Percentiles rank a stretch among this genome's conserved stretches.
phyloP scores from a whole-genome alignment of 2,329 filamentous ascomycete species.

The Penicillium sp. region DNA sequence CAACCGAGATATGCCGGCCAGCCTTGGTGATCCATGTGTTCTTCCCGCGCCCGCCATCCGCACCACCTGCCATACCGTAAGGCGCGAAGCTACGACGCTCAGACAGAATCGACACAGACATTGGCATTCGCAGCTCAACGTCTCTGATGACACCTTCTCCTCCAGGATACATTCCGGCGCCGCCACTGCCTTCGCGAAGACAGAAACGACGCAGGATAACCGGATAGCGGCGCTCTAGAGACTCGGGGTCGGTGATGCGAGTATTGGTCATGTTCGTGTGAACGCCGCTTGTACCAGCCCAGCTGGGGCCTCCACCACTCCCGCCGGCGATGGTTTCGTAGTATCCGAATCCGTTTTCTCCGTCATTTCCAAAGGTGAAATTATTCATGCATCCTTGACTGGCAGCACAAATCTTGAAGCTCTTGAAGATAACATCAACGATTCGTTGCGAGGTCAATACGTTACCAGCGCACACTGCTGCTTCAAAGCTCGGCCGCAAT shows the following conservation, averaged over 20 bases:
- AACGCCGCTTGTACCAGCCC: constrained; percentile 72
- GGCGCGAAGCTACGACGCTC: constrained; percentile 72
- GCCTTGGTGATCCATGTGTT: constrained; percentile 71
- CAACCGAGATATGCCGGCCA: constrained; percentile 7
- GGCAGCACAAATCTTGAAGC: constrained; percentile 73
- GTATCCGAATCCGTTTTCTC: constrained; percentile 62
- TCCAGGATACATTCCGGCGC: constrained; percentile 64
- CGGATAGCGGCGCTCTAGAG: constrained; percentile 75
- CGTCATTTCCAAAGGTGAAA: constrained; percentile 15
- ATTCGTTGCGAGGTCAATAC: constrained; percentile 74
- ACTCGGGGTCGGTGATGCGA: constrained; percentile 75
- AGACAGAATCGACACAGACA: constrained; percentile 73
- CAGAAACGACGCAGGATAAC: constrained; percentile 71
- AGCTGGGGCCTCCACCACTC: constrained; percentile 68
- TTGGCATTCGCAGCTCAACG: constrained; percentile 75
- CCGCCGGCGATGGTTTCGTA: constrained; percentile 82
- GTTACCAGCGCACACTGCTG: constrained; percentile 76
- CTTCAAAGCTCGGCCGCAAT: constrained; percentile 68
- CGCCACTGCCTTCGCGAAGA: constrained; percentile 63
- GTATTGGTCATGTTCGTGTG: constrained; percentile 86
- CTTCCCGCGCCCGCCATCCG: constrained; percentile 71
- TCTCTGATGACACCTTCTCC: constrained; percentile 76
- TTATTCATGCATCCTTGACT: constrained; percentile 71
- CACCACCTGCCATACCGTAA: constrained; percentile 78
- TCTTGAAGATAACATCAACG: constrained; percentile 74